Evolutionary conservation across 2,329 filamentous ascomycete genomes (phyloP).

Genomic region (Zymoseptoria crescenta): DNA sequence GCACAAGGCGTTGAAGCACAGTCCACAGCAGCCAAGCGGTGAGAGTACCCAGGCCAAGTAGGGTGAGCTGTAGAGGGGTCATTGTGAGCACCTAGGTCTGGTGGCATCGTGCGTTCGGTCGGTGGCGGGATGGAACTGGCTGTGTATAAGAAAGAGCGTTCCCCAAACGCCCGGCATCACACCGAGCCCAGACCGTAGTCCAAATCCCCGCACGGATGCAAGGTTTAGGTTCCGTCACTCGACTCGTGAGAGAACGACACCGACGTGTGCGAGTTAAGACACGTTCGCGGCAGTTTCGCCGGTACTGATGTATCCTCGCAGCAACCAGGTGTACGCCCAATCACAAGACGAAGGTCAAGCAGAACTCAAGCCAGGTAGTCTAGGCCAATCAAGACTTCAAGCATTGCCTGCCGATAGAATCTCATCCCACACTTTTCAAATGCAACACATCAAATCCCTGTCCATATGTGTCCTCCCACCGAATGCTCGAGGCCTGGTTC

Average conservation of each 20-base stretch:
- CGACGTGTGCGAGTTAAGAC: no score
- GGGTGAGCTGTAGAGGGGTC: background rate
- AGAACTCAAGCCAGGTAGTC: background rate
- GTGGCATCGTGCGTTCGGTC: no score
- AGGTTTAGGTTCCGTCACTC: no score
- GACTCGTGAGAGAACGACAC: no score
- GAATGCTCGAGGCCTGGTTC: conserved; percentile 63
- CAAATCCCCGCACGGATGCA: no score
- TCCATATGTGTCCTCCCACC: conserved; percentile 72
- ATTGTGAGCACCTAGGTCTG: background rate
- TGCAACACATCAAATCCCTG: conserved; percentile 77
- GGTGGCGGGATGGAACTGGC: background rate
- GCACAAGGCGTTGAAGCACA: conserved; percentile 2
- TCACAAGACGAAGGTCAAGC: no score
- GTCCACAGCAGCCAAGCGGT: background rate
- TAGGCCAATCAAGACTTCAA: background rate
- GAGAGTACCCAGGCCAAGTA: background rate
- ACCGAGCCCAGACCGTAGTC: no score
- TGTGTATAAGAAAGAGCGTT: background rate
- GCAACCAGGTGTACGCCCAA: no score
- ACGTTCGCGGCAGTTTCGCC: no score
- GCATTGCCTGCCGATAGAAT: no score
- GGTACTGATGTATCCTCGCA: no score
- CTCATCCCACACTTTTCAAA: conserved; percentile 27
- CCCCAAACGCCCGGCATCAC: background rate